These are phyloP conservation scores for Phytopythium boreale DNA, from an alignment of 352 stramenopile species.

Conservation along the genomic window DNA sequence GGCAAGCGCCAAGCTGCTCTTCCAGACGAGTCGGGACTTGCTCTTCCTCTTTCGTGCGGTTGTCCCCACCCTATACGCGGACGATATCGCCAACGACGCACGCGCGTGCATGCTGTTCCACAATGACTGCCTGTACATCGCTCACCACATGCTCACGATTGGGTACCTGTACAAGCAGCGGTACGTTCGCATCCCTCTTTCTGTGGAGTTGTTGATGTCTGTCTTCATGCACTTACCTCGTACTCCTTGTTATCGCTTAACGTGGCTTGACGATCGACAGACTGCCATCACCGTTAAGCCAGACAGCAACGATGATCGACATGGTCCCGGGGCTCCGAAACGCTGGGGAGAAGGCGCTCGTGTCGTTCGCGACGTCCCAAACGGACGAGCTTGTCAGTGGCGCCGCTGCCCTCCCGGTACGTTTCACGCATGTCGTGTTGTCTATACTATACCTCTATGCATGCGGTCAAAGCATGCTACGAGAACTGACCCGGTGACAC, in stretches of 20 bases:
- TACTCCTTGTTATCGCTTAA: neutral
- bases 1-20: conserved; percentile 52
- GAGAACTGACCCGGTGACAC: neutral
- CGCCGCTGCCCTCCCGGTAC: conserved; percentile 43
- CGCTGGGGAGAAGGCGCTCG: conserved; percentile 51
- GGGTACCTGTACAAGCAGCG: conserved; percentile 70
- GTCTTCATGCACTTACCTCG: neutral
- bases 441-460: neutral
- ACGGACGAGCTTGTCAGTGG: conserved; percentile 42
- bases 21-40: conserved; percentile 76
- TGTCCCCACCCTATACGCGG: conserved; percentile 63
- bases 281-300: conserved; percentile 47
- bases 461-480: neutral
- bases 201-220: neutral
- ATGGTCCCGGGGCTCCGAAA: conserved; percentile 72
- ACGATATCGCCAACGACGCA: conserved; percentile 61
- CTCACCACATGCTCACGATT: conserved; percentile 77
- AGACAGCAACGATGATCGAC: conserved; percentile 75
- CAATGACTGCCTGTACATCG: conserved; percentile 84
- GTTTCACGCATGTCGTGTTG: neutral
- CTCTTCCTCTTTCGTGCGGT: conserved; percentile 71
- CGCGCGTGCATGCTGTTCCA: conserved; percentile 77
- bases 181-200: conserved; percentile 16
- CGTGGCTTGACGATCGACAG: conserved; percentile 13
- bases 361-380: conserved; percentile 33